A percentile compares a stretch with the other conserved stretches of the same genome.
Evolutionary conservation across 257 asterid genomes (phyloP).

Genomic region (Oldenlandia corymbosa): DNA sequence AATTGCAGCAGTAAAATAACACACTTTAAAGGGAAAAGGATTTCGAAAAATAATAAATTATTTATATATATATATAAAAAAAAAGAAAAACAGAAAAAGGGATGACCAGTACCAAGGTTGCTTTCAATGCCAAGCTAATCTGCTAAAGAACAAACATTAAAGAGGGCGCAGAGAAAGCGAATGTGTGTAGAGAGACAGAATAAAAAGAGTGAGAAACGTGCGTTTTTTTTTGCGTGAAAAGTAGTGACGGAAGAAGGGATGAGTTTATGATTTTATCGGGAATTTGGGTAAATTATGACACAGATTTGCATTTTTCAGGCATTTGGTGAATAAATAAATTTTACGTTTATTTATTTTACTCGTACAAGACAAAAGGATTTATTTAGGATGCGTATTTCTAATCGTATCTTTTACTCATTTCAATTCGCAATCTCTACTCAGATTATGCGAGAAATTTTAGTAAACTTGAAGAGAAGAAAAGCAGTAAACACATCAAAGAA

Average conservation of each 20-base stretch:
- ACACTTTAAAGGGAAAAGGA: constrained; percentile 7
- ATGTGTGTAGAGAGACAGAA: not conserved
- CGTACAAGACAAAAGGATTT: too few relatives aligned
- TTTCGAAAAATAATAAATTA: not conserved
- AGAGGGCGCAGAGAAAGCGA: constrained; percentile 23
- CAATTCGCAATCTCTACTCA: too few relatives aligned
- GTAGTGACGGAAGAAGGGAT: constrained; percentile 11
- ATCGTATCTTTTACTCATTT: too few relatives aligned
- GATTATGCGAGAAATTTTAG: too few relatives aligned
- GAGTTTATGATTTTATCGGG: not conserved
- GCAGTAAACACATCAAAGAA: too few relatives aligned
- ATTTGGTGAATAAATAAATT: not conserved
- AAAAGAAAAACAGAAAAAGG: too few relatives aligned
- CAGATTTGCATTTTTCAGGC: not conserved
- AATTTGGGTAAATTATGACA: not conserved
- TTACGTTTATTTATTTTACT: too few relatives aligned
- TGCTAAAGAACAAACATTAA: constrained; percentile 36
- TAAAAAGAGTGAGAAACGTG: constrained; percentile 14
- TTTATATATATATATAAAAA: constrained; percentile 1
- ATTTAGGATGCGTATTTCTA: too few relatives aligned
- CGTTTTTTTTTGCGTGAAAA: constrained; percentile 24
- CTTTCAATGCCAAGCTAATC: constrained; percentile 44
- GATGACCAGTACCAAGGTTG: constrained; percentile 41
- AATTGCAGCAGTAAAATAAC: not conserved
- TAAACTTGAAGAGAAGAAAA: too few relatives aligned